Conservation (phyloP, 1,139 yeast genomes). For the Kodamaea ohmeri region DNA sequence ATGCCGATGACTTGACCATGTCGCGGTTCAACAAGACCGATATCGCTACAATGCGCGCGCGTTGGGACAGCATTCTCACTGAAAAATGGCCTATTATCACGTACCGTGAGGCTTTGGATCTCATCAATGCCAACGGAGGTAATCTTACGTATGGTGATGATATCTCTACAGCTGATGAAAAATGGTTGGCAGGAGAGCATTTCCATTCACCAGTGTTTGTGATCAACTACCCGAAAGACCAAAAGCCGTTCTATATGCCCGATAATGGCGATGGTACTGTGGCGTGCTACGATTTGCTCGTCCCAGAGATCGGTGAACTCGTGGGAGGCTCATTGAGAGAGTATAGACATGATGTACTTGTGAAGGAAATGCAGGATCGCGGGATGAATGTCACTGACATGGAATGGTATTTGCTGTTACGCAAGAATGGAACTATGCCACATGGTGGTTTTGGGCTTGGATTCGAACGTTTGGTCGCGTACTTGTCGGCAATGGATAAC, state of each 20-base stretch:
- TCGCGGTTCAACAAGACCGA: slow-evolving; percentile 37
- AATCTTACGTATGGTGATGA: slow-evolving; percentile 63
- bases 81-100: slow-evolving; percentile 69
- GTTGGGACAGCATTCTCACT: slow-evolving; percentile 30
- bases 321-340: slow-evolving; percentile 95
- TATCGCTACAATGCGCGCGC: slow-evolving; percentile 18
- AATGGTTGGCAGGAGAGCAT: slow-evolving; percentile 73
- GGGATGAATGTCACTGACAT: slow-evolving; percentile 59
- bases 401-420: slow-evolving; percentile 75
- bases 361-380: slow-evolving; percentile 47
- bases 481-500: slow-evolving; percentile 69
- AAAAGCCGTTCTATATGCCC: slow-evolving; percentile 91
- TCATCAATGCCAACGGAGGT: slow-evolving; percentile 21
- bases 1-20: slow-evolving; percentile 41
- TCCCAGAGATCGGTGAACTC: slow-evolving; percentile 95
- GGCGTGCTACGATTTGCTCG: slow-evolving; percentile 82
- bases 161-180: slow-evolving; percentile 84
- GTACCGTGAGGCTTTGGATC: slow-evolving; percentile 68
- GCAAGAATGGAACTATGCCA: slow-evolving; percentile 79
- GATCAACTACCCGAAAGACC: slow-evolving; percentile 75
- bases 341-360: slow-evolving; percentile 50
- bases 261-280: slow-evolving; percentile 50
- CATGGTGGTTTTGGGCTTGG: slow-evolving; percentile 99
- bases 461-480: slow-evolving; percentile 78
- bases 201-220: slow-evolving; percentile 80